Base-by-base conservation (phyloP, 208 protist genomes). In the Zelonia costaricensis region DNA sequence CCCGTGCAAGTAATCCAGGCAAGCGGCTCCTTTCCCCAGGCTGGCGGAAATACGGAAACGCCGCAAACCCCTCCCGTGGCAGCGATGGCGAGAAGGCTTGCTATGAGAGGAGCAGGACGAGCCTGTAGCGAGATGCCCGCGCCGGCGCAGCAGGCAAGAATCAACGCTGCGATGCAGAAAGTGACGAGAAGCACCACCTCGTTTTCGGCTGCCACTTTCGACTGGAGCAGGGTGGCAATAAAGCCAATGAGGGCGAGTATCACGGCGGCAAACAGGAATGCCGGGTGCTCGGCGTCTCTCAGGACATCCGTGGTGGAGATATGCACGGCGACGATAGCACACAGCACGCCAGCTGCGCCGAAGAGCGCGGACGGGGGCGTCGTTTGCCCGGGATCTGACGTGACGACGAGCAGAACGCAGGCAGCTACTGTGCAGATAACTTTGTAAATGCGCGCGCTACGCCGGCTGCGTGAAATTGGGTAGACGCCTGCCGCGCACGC, bases 191-290 rank as follows among this genome's bases (percentile, higher is more conserved):
- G 45, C 0, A 28, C 30, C 56, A 71, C 58, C n/a, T 64, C 65
- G 30, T 63, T 64, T 10, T 31, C 38, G 6, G 30, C 48, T 0
- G 40, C n/a, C 0, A 9, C 31, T 4, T 54, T 53, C 4, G 44
- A 30, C 9, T 64, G 56, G 3, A 45, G 4, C 22, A 71, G 25
- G 27, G 65, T 71, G 8, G 30, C 28, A 36, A 44, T 20, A 45
- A 71, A 59, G 1, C 65, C 65, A 27, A 59, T 16, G 59, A 59
- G 3, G 27, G 39, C 53, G 28, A 64, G 22, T 23, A 47, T 31
- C 15, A 33, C 12, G 20, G 65, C 46, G 6, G 48, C 40, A 12
- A 64, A 20, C 13, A 71, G 30, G 44, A 64, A 27, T 20, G 65
- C 36, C n/a, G 36, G 31, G 20, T 44, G 31, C 42, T 58, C 42